A percentile compares a stretch with the other conserved stretches of the same genome.
Evolutionary conservation across 352 stramenopile species (phyloP).

Genomic region (Pythium sukuiense): DNA sequence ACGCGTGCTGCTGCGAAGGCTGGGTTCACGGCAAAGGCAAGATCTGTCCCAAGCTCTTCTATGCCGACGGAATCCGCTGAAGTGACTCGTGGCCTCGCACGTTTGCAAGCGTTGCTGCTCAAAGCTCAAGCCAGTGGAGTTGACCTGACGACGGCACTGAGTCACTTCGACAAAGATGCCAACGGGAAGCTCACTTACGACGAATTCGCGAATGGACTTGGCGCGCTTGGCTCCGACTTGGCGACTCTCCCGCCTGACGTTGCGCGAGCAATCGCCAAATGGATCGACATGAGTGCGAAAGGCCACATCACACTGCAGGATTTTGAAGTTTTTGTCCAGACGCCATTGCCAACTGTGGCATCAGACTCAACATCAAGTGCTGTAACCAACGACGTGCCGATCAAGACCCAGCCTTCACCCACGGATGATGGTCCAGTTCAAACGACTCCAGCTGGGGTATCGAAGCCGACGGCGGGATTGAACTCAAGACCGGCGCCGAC

Average conservation of each 20-base stretch:
- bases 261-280: conserved; percentile 35
- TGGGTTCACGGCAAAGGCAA: conserved; percentile 3
- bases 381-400: background rate
- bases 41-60: background rate
- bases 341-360: background rate
- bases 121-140: conserved; percentile 48
- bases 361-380: background rate
- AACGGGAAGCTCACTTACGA: conserved; percentile 53
- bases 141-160: conserved; percentile 51
- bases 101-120: conserved; percentile 51
- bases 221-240: conserved; percentile 44
- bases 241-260: conserved; percentile 32
- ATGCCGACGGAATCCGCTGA: background rate
- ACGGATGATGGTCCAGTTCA: background rate
- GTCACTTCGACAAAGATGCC: conserved; percentile 78
- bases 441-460: background rate
- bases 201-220: conserved; percentile 51
- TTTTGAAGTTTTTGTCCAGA: conserved; percentile 36
- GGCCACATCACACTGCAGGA: conserved; percentile 41
- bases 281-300: conserved; percentile 32
- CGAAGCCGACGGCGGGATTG: background rate
- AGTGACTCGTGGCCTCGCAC: conserved; percentile 28
- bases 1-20: conserved; percentile 26
- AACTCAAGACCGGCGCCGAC: background rate
- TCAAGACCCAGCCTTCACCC: background rate